Percentiles rank a stretch among this genome's conserved stretches.
phyloP scores from a whole-genome alignment of 352 stramenopile genomes.

The Phytopythium aichiense region DNA sequence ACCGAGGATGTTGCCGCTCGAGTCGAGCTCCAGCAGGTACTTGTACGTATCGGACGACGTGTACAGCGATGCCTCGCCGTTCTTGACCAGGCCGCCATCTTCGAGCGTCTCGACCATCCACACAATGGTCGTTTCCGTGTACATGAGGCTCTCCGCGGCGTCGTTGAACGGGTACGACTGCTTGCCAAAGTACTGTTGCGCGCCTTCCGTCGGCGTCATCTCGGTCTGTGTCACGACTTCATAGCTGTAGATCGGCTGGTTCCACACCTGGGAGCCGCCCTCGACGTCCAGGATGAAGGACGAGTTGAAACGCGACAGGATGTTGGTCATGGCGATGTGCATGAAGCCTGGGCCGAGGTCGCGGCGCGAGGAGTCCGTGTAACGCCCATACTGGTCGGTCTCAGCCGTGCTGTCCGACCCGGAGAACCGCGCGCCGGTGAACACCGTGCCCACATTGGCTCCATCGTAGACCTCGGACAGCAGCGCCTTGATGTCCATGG shows the following conservation, averaged over 20 bases:
- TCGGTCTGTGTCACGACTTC: conserved; percentile 26
- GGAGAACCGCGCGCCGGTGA: conserved; percentile 37
- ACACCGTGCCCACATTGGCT: conserved; percentile 28
- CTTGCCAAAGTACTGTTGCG: conserved; percentile 33
- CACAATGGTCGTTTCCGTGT: conserved; percentile 34
- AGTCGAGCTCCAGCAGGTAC: conserved; percentile 42
- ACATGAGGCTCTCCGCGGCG: conserved; percentile 33
- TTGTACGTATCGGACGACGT: conserved; percentile 30
- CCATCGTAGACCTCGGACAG: conserved; percentile 38
- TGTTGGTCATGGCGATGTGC: conserved; percentile 41
- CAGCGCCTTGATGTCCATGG: conserved; percentile 46
- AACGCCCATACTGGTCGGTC: conserved; percentile 45
- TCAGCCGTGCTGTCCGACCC: conserved; percentile 7
- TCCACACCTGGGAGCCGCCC: conserved; percentile 42
- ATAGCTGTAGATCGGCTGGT: conserved; percentile 54
- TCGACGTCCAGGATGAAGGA: conserved; percentile 41
- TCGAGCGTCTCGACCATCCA: conserved; percentile 44
- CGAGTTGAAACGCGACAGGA: conserved; percentile 32
- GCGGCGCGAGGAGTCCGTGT: conserved; percentile 29
- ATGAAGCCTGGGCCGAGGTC: conserved; percentile 53
- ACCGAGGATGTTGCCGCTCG: conserved; percentile 27
- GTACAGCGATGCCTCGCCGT: conserved; percentile 16
- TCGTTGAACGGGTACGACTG: conserved; percentile 51
- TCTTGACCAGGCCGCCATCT: conserved; percentile 29
- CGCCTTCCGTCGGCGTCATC: conserved; percentile 24